phyloP scores from a whole-genome alignment of 768 basidiomycete species.

The Boletus tylopilopsis region DNA sequence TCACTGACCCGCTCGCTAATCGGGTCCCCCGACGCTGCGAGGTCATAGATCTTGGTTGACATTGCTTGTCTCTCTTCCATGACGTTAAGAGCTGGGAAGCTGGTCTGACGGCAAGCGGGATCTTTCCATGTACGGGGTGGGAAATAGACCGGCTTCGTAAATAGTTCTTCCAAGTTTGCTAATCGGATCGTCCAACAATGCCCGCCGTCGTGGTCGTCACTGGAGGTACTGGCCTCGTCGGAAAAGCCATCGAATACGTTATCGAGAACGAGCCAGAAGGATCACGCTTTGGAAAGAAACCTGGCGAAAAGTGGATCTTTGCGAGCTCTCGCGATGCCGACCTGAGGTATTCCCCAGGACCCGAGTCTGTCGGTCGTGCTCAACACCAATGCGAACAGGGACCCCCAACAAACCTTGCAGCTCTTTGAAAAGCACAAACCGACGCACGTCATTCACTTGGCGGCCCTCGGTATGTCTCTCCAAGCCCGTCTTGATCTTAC shows the following conservation, averaged over 20 bases:
- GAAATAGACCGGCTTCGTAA: neutral
- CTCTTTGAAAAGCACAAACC: slow-evolving; percentile 91
- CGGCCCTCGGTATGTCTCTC: slow-evolving; percentile 70
- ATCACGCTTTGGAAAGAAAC: slow-evolving; percentile 70
- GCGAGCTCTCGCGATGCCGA: slow-evolving; percentile 77
- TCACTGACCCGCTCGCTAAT: slow-evolving; percentile 65
- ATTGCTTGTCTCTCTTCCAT: slow-evolving; percentile 55
- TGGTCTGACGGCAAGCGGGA: slow-evolving; percentile 1
- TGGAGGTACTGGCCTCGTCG: slow-evolving; percentile 83
- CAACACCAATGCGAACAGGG: slow-evolving; percentile 39
- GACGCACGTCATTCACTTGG: slow-evolving; percentile 95
- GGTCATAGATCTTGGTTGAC: slow-evolving; percentile 55
- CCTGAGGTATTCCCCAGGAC: slow-evolving; percentile 54
- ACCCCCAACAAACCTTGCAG: slow-evolving; percentile 61
- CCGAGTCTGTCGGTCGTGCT: slow-evolving; percentile 3
- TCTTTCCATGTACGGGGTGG: slow-evolving; percentile 11
- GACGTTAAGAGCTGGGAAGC: neutral
- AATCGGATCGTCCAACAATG: slow-evolving; percentile 17
- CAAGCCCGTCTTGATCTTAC: slow-evolving; percentile 1
- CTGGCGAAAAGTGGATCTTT: slow-evolving; percentile 87
- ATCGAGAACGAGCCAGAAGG: slow-evolving; percentile 76
- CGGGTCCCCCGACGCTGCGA: slow-evolving; percentile 53
- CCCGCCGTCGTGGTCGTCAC: slow-evolving; percentile 68
- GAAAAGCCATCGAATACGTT: slow-evolving; percentile 75
- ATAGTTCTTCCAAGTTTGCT: neutral